A percentile compares a stretch with the other conserved stretches of the same genome.
Conservation (phyloP, 2,329 filamentous ascomycete genomes). For the Didymellaceae sp. region DNA sequence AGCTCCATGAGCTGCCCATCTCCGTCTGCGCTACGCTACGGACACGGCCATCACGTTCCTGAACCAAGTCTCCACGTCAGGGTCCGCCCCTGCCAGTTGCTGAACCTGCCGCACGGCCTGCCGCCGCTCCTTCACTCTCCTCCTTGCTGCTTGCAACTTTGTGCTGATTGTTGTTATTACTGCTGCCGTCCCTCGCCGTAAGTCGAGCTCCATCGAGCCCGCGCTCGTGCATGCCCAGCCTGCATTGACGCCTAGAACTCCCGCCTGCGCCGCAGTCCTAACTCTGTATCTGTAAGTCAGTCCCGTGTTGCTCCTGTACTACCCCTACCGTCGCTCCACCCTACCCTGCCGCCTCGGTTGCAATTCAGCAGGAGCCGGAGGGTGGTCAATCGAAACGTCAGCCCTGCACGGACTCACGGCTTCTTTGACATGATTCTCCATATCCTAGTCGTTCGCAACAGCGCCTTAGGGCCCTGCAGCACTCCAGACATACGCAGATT, state of each 20-base stretch:
- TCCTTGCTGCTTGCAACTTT: slow-evolving; percentile 32
- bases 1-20: slow-evolving; percentile 43
- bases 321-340: slow-evolving; percentile 25
- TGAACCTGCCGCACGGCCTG: slow-evolving; percentile 38
- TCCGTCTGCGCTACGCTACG: slow-evolving; percentile 10
- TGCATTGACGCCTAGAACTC: slow-evolving; percentile 30
- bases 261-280: slow-evolving; percentile 40
- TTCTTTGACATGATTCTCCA: slow-evolving; percentile 41
- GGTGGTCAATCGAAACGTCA: slow-evolving; percentile 44
- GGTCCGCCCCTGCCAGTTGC: slow-evolving; percentile 32
- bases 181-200: slow-evolving; percentile 39
- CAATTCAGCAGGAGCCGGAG: slow-evolving; percentile 43
- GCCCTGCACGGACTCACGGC: slow-evolving; percentile 48
- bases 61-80: slow-evolving; percentile 24
- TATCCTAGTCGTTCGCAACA: slow-evolving; percentile 46
- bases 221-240: slow-evolving; percentile 34
- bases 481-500: slow-evolving; percentile 44
- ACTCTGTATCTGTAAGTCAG: slow-evolving; percentile 40
- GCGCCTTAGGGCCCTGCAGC: slow-evolving; percentile 40
- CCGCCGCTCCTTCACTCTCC: slow-evolving; percentile 33
- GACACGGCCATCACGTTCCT: slow-evolving; percentile 29
- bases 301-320: slow-evolving; percentile 32
- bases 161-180: slow-evolving; percentile 42
- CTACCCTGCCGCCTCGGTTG: slow-evolving; percentile 43
- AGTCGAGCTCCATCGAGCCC: slow-evolving; percentile 27